A percentile compares a stretch with the other conserved stretches of the same genome.
phyloP scores from a whole-genome alignment of 805 yeast species.

The Lipomyces orientalis region DNA sequence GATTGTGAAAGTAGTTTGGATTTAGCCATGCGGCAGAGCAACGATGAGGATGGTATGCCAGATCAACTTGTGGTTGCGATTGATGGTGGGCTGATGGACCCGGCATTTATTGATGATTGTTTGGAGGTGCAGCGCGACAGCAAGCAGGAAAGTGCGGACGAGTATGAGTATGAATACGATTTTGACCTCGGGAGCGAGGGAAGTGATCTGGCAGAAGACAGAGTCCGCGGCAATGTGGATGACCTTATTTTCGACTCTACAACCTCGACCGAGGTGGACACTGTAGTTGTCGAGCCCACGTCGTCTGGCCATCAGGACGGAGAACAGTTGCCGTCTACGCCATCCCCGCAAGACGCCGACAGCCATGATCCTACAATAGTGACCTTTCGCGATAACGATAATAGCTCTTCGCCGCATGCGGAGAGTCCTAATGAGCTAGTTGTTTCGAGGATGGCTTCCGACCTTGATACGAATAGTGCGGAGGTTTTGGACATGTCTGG shows the following conservation, averaged over 20 bases:
- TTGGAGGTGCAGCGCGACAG: neutral
- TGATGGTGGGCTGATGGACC: neutral
- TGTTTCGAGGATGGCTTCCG: neutral
- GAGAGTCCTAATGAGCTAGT: neutral
- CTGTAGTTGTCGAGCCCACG: neutral
- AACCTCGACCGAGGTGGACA: neutral
- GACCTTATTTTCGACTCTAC: constrained; percentile 1
- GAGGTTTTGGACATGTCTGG: neutral
- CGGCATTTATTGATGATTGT: neutral
- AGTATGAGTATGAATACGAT: neutral
- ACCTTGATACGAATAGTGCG: neutral
- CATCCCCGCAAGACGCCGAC: neutral
- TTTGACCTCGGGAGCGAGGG: neutral
- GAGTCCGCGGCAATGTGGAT: neutral
- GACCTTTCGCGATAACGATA: neutral
- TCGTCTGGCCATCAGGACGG: neutral
- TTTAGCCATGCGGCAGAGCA: neutral
- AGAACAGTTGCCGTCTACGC: neutral
- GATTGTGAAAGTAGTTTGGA: neutral
- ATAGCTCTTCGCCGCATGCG: neutral
- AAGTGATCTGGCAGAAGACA: neutral
- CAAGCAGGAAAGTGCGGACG: neutral
- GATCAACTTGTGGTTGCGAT: neutral
- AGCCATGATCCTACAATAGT: neutral
- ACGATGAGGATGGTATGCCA: neutral